phyloP scores from a whole-genome alignment of 768 basidiomycete genomes.

The Pisolithus tinctorius region DNA sequence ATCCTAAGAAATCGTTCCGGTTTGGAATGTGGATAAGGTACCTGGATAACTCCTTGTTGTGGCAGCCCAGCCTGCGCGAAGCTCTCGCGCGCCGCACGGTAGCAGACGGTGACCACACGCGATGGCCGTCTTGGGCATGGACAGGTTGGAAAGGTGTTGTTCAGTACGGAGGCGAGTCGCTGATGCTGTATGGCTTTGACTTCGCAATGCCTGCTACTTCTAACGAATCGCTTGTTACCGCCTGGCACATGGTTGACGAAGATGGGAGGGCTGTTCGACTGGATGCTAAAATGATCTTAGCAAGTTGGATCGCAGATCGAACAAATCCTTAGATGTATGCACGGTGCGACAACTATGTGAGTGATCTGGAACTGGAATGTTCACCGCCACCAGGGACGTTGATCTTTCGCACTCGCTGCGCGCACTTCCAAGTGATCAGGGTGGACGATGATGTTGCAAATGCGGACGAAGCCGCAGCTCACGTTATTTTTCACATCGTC shows the following conservation, averaged over 20 bases:
- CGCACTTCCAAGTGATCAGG: constrained; percentile 4
- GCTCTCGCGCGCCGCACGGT: constrained; percentile 4
- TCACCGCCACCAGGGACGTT: constrained; percentile 15
- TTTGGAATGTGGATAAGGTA: constrained; percentile 7
- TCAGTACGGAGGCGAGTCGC: neutral
- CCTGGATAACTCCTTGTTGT: constrained; percentile 13
- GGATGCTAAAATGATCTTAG: constrained; percentile 2
- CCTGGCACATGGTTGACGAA: constrained; percentile 14
- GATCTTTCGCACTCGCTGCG: constrained; percentile 14
- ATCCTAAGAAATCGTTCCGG: constrained; percentile 1
- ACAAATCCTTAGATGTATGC: constrained; percentile 2
- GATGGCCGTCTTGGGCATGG: constrained; percentile 20
- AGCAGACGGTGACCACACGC: neutral
- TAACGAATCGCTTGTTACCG: constrained; percentile 12
- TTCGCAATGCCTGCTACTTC: neutral
- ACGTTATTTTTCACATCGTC: neutral
- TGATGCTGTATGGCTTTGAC: neutral
- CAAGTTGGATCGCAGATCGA: neutral
- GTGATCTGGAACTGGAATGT: neutral
- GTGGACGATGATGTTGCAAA: too few species aligned
- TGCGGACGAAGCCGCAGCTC: neutral
- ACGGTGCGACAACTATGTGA: neutral
- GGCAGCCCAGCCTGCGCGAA: constrained; percentile 14
- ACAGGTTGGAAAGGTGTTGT: constrained; percentile 19
- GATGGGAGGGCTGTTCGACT: constrained; percentile 4